Conservation (phyloP, 31 red algal species). For the Odonthalia washingtoniensis region DNA sequence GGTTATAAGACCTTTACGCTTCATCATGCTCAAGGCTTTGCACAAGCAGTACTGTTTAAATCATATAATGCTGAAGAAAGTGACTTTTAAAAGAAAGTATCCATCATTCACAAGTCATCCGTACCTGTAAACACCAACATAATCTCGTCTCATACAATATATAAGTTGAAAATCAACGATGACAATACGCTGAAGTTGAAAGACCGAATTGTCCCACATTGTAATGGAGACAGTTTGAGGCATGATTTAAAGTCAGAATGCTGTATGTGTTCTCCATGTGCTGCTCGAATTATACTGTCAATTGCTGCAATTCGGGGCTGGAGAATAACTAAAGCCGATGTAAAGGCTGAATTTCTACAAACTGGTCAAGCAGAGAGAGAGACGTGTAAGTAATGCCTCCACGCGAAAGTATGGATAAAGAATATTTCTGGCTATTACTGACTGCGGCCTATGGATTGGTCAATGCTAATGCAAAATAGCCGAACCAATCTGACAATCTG, state of each 20-base stretch:
- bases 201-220: constrained; percentile 17
- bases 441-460: constrained; percentile 27
- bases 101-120: neutral
- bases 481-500: constrained; percentile 3
- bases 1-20: no score
- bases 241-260: constrained; percentile 3
- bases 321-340: constrained; percentile 8
- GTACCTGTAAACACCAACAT: neutral
- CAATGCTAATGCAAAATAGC: constrained; percentile 42
- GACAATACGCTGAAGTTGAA: constrained; percentile 10
- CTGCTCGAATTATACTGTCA: constrained; percentile 27
- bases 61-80: constrained; percentile 10
- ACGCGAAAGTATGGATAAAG: neutral
- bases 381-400: constrained; percentile 38
- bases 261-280: constrained; percentile 14
- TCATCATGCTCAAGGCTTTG: constrained; percentile 6
- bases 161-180: constrained; percentile 14
- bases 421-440: constrained; percentile 17
- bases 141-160: constrained; percentile 12
- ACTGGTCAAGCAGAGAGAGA: constrained; percentile 9
- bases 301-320: neutral
- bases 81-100: constrained; percentile 11
- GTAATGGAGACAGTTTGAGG: constrained; percentile 23
- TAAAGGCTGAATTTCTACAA: constrained; percentile 37
- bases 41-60: neutral